Evolutionary conservation across 139 green algal species (phyloP).

Genomic region (Pycnococcus provasolii): DNA sequence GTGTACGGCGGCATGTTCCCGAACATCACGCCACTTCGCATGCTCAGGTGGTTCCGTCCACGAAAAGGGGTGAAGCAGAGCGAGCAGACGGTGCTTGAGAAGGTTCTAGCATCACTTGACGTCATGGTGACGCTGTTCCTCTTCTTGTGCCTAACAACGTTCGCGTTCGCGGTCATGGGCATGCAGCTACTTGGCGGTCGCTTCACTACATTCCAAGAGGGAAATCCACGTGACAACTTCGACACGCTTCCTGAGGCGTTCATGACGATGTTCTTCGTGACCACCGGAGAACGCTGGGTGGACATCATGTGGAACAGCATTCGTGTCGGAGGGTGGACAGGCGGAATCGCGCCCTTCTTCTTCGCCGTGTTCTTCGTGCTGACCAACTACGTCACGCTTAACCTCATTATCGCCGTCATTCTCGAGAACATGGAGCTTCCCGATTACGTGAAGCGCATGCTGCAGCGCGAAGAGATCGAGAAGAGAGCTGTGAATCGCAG

Average conservation of each 20-base stretch:
- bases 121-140: background rate
- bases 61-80: no score
- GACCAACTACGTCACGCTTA: slow-evolving; percentile 18
- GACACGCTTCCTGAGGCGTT: slow-evolving; percentile 43
- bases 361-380: slow-evolving; percentile 6
- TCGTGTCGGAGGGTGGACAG: background rate
- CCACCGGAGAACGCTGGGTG: slow-evolving; percentile 39
- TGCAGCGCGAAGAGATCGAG: background rate
- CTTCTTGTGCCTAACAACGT: slow-evolving; percentile 4
- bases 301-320: slow-evolving; percentile 15
- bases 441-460: background rate
- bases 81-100: no score
- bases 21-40: no score
- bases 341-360: slow-evolving; percentile 2
- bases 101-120: no score
- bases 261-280: slow-evolving; percentile 45
- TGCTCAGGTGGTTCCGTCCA: no score
- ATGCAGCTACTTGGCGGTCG: slow-evolving; percentile 55
- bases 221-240: slow-evolving; percentile 35
- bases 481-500: background rate
- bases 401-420: slow-evolving; percentile 17
- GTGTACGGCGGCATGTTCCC: no score
- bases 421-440: slow-evolving; percentile 21
- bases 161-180: slow-evolving; percentile 46
- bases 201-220: slow-evolving; percentile 8